Evolutionary conservation across 768 basidiomycete genomes (phyloP).

Genomic region (Porpolomopsis calyptriformis): DNA sequence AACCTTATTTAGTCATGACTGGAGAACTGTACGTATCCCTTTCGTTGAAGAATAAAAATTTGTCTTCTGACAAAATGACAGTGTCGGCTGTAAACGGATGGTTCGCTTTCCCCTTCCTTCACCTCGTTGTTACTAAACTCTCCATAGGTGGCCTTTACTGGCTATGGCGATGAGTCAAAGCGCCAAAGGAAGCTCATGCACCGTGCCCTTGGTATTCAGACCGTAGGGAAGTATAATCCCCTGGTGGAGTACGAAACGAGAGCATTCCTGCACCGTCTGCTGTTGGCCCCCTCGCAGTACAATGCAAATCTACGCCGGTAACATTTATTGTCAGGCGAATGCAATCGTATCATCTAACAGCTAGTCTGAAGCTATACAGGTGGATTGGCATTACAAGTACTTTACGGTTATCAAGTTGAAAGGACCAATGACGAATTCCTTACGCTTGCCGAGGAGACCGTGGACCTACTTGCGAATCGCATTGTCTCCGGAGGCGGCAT

Average conservation of each 20-base stretch:
- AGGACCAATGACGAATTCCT: slow-evolving; percentile 21
- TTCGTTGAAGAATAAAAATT: neutral
- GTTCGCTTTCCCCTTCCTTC: slow-evolving; percentile 11
- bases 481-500: slow-evolving; percentile 22
- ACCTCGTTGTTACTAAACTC: neutral
- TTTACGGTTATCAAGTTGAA: slow-evolving; percentile 37
- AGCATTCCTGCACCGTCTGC: slow-evolving; percentile 44
- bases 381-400: slow-evolving; percentile 30
- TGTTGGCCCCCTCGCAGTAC: slow-evolving; percentile 27
- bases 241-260: slow-evolving; percentile 47
- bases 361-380: slow-evolving; percentile 18
- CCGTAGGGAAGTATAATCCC: slow-evolving; percentile 47
- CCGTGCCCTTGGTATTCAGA: slow-evolving; percentile 44
- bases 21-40: slow-evolving; percentile 49
- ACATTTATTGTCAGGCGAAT: neutral
- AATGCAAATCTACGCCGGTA: slow-evolving; percentile 8
- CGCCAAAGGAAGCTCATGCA: slow-evolving; percentile 61
- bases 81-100: slow-evolving; percentile 41
- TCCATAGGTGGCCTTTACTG: slow-evolving; percentile 33
- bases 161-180: slow-evolving; percentile 50
- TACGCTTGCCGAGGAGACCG: slow-evolving; percentile 18
- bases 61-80: slow-evolving; percentile 10
- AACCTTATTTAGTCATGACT: slow-evolving; percentile 56
- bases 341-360: slow-evolving; percentile 10
- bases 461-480: slow-evolving; percentile 18